These are phyloP conservation scores for Phytophthora vignae DNA, from an alignment of 352 stramenopile genomes.

Conservation along the genomic window DNA sequence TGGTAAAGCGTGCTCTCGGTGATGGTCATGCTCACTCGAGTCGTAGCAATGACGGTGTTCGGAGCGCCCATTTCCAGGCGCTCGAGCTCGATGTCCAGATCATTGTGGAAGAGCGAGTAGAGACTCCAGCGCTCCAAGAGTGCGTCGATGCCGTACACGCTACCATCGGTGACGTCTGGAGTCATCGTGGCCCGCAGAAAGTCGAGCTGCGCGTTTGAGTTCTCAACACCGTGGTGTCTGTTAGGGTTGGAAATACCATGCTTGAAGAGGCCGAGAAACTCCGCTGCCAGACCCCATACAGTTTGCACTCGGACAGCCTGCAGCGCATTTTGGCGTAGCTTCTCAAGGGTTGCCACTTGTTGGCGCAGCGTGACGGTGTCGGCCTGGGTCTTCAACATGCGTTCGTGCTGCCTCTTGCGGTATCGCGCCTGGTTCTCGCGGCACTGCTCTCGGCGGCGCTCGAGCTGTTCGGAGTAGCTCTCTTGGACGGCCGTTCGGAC, in stretches of 20 bases:
- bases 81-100: not conserved
- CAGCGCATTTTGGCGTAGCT: not conserved
- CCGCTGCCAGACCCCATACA: conserved; percentile 7
- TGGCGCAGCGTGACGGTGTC: not conserved
- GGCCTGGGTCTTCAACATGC: not conserved
- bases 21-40: not conserved
- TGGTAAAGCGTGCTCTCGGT: not conserved
- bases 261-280: conserved; percentile 9
- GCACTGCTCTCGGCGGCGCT: conserved; percentile 8
- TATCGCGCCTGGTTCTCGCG: conserved; percentile 12
- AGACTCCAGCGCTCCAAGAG: not conserved
- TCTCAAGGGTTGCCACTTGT: not conserved
- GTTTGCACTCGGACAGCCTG: not conserved
- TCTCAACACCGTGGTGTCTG: not conserved
- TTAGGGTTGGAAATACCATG: not conserved
- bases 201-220: not conserved
- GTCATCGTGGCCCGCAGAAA: not conserved
- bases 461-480: no score
- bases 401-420: not conserved
- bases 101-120: not conserved
- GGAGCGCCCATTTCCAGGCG: not conserved
- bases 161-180: not conserved
- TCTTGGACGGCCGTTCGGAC: no score
- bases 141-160: not conserved
- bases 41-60: not conserved